Conservation (phyloP, 2,329 filamentous ascomycete genomes). For the Alternaria arborescens region DNA sequence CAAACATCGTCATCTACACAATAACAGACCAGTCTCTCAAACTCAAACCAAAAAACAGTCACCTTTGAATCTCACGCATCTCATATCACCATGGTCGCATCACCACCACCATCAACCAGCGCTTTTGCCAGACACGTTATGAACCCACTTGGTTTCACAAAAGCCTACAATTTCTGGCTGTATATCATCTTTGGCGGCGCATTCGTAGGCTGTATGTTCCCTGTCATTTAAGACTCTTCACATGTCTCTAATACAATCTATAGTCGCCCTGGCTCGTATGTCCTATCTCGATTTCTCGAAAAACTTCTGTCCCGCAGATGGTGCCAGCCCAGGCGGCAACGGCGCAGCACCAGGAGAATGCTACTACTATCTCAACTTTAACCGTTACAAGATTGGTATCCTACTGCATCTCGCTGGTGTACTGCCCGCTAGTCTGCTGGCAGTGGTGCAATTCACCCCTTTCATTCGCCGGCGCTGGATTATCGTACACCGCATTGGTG, state of each 20-base stretch:
- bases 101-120: constrained; percentile 20
- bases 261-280: constrained; percentile 58
- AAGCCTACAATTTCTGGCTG: constrained; percentile 66
- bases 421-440: constrained; percentile 53
- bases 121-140: constrained; percentile 26
- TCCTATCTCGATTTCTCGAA: constrained; percentile 59
- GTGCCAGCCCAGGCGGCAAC: constrained; percentile 16
- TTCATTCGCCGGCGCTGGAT: constrained; percentile 58
- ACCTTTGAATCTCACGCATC: background rate
- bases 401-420: constrained; percentile 54
- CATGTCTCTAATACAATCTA: constrained; percentile 15
- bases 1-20: background rate
- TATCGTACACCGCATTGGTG: constrained; percentile 67
- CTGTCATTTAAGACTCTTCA: background rate
- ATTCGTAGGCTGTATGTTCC: constrained; percentile 25
- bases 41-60: background rate
- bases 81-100: constrained; percentile 21
- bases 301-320: constrained; percentile 27
- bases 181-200: constrained; percentile 48
- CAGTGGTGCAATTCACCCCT: constrained; percentile 55
- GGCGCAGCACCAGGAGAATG: constrained; percentile 54
- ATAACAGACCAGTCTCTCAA: background rate
- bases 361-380: constrained; percentile 52
- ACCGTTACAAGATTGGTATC: constrained; percentile 51
- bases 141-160: constrained; percentile 62